Percentiles rank a stretch among this genome's conserved stretches.
phyloP scores from a whole-genome alignment of 306 rosid genomes.

The Glycine soja region DNA sequence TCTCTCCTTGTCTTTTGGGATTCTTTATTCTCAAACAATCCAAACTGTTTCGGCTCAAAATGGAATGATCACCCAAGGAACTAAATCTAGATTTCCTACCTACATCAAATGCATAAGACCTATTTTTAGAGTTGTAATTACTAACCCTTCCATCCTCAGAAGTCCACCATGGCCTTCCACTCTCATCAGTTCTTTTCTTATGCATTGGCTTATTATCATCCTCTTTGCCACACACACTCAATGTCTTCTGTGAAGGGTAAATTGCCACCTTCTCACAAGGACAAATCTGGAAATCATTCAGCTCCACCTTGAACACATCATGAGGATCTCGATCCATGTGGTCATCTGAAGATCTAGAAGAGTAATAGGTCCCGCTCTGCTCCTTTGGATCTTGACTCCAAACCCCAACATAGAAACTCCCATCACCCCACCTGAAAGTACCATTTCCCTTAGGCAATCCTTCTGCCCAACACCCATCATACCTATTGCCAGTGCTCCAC shows the following conservation, averaged over 20 bases:
- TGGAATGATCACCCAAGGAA: constrained; percentile 42
- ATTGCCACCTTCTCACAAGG: constrained; percentile 58
- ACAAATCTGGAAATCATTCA: constrained; percentile 57
- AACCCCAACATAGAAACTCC: constrained; percentile 75
- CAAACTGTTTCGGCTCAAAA: constrained; percentile 22
- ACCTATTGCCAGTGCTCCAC: constrained; percentile 75
- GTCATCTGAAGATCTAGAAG: constrained; percentile 51
- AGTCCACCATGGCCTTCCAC: constrained; percentile 49
- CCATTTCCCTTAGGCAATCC: constrained; percentile 88
- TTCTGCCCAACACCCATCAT: constrained; percentile 88
- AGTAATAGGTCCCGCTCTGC: constrained; percentile 70
- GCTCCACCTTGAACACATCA: constrained; percentile 50
- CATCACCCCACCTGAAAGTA: constrained; percentile 73
- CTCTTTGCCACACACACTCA: constrained; percentile 45
- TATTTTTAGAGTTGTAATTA: constrained; percentile 51
- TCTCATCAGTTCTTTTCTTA: constrained; percentile 53
- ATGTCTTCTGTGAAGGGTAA: constrained; percentile 80
- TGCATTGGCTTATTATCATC: constrained; percentile 42
- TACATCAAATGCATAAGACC: constrained; percentile 29
- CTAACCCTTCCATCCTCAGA: constrained; percentile 65
- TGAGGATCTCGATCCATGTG: constrained; percentile 68
- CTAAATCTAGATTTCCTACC: constrained; percentile 48
- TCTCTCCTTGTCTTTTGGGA: constrained; percentile 72
- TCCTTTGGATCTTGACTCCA: constrained; percentile 76
- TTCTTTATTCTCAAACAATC: constrained; percentile 55